Conservation (phyloP, 768 basidiomycete genomes). For the Lentinula raphanica region DNA sequence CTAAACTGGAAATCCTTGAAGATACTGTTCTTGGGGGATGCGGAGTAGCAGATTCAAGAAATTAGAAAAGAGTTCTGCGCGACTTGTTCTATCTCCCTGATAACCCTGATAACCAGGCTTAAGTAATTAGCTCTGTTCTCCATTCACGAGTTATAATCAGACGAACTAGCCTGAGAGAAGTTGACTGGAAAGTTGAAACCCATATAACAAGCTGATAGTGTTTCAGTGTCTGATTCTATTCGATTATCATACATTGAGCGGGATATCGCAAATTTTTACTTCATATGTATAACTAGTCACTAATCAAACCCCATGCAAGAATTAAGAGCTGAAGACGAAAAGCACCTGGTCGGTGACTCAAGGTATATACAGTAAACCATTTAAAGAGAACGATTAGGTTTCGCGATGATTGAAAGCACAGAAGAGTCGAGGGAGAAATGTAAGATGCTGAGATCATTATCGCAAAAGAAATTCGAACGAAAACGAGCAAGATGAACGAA, state of each 20-base stretch:
- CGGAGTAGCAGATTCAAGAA: no score
- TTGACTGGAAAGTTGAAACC: no score
- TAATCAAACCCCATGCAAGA: background rate
- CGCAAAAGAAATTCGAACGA: background rate
- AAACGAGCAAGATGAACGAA: background rate
- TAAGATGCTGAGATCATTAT: background rate
- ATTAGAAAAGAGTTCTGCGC: no score
- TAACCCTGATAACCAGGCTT: no score
- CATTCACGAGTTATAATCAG: no score
- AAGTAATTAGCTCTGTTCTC: no score
- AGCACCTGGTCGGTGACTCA: background rate
- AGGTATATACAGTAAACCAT: background rate
- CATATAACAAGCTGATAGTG: no score
- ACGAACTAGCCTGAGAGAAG: no score
- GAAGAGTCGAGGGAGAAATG: background rate
- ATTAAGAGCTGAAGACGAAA: background rate
- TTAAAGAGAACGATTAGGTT: background rate
- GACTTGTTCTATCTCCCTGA: no score
- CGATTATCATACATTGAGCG: background rate
- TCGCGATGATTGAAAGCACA: background rate
- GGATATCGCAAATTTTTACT: background rate
- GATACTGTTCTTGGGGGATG: no score
- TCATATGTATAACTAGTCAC: background rate
- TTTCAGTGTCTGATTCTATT: background rate
- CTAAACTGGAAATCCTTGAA: background rate